Percentiles rank a stretch among this genome's conserved stretches.
Conservation (phyloP, 2,329 filamentous ascomycete species). For the Ophiostoma piceae region DNA sequence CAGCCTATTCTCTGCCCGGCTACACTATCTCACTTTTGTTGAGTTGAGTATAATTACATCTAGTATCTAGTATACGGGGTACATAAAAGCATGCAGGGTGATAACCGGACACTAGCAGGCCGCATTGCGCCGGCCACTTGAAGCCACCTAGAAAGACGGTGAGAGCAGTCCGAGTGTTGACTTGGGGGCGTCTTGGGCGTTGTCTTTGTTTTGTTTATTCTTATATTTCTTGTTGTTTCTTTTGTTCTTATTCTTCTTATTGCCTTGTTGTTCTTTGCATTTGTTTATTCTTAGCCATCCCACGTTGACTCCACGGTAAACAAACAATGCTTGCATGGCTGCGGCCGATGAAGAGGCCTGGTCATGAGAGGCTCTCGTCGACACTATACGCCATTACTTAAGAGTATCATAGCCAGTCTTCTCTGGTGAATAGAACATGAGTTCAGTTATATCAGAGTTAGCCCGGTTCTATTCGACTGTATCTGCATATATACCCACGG, state of each 20-base stretch:
- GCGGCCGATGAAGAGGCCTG: too few species aligned
- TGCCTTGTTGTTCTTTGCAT: not conserved
- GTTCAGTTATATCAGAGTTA: too few species aligned
- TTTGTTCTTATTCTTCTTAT: too few species aligned
- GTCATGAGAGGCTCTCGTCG: not conserved
- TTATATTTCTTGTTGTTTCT: too few species aligned
- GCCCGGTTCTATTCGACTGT: too few species aligned
- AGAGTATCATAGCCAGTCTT: not conserved
- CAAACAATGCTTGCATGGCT: not conserved
- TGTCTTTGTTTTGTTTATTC: not conserved
- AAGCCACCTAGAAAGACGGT: conserved; percentile 14
- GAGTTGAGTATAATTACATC: not conserved
- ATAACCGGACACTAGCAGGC: conserved; percentile 12
- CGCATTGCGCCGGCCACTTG: not conserved
- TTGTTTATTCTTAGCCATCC: not conserved
- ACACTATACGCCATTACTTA: not conserved
- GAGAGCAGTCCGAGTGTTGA: conserved; percentile 1
- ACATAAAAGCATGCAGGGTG: too few species aligned
- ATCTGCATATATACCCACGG: not conserved
- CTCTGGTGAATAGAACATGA: too few species aligned
- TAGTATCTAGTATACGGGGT: not conserved
- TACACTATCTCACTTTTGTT: not conserved
- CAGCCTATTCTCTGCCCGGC: too few species aligned
- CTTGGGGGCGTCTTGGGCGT: not conserved
- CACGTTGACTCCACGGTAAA: not conserved